Evolutionary conservation across 73 alveolate species (phyloP).

Genomic region (Symbiodinium pilosum): DNA sequence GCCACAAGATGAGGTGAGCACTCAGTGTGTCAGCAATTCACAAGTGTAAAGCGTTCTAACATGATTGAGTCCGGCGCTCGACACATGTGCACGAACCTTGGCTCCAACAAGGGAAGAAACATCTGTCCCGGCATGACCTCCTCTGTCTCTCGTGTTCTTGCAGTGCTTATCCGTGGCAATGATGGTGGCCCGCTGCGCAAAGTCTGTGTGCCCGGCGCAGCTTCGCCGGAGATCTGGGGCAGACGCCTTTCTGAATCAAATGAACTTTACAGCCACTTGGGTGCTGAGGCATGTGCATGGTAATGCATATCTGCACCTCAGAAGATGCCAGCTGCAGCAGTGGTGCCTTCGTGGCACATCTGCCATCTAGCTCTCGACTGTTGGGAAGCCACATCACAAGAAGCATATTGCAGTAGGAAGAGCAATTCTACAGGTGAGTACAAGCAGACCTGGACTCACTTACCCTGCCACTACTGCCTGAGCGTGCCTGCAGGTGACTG

Average conservation of each 20-base stretch:
- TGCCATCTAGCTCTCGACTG: too few relatives aligned
- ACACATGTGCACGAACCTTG: slow-evolving; percentile 68
- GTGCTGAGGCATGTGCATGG: neutral
- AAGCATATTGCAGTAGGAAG: too few relatives aligned
- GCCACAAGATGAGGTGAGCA: too few relatives aligned
- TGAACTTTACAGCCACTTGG: too few relatives aligned
- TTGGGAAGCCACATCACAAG: too few relatives aligned
- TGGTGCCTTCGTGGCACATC: slow-evolving; percentile 38
- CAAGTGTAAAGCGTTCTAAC: too few relatives aligned
- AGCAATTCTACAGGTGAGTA: too few relatives aligned
- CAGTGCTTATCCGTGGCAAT: too few relatives aligned
- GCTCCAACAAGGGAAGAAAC: neutral
- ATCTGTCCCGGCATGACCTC: too few relatives aligned
- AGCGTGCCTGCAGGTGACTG: slow-evolving; percentile 74
- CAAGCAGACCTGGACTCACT: too few relatives aligned
- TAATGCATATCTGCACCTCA: neutral
- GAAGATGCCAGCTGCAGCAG: slow-evolving; percentile 60
- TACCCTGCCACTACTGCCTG: neutral
- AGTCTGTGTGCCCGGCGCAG: neutral
- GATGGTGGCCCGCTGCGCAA: neutral
- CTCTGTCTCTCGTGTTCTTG: too few relatives aligned
- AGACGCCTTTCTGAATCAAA: slow-evolving; percentile 27
- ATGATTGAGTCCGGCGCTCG: slow-evolving; percentile 6
- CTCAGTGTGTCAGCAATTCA: too few relatives aligned
- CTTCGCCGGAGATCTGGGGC: slow-evolving; percentile 76